These are phyloP conservation scores for Penicillium sclerotigenum DNA, from an alignment of 2,329 filamentous ascomycete species.

Conservation along the genomic window DNA sequence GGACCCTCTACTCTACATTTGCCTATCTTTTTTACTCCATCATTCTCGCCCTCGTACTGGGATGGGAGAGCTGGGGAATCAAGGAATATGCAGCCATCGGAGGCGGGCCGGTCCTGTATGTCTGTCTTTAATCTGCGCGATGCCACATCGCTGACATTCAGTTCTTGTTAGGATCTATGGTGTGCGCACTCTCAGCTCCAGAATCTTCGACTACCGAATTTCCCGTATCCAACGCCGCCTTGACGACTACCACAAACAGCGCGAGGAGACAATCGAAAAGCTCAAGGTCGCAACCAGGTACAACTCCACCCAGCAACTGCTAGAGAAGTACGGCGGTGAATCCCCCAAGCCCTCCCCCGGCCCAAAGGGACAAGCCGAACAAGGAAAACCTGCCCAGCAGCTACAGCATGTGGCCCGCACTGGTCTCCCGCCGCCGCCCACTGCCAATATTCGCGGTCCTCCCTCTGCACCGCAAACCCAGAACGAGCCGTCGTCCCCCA, in stretches of 20 bases:
- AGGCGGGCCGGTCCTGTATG: constrained; percentile 74
- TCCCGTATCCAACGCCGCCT: constrained; percentile 65
- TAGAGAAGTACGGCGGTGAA: constrained; percentile 86
- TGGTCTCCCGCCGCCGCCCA: constrained; percentile 58
- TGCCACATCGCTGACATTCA: constrained; percentile 13
- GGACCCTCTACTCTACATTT: constrained; percentile 86
- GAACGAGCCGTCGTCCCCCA: constrained; percentile 23
- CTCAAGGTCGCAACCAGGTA: constrained; percentile 95
- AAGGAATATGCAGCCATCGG: constrained; percentile 75
- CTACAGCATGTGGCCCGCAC: constrained; percentile 46
- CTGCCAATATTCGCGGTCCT: constrained; percentile 57
- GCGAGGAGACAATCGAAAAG: constrained; percentile 84
- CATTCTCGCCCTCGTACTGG: constrained; percentile 78
- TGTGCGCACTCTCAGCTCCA: constrained; percentile 62
- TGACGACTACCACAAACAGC: constrained; percentile 72
- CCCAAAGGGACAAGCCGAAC: constrained; percentile 25
- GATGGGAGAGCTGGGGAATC: constrained; percentile 71
- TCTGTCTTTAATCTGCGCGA: constrained; percentile 1
- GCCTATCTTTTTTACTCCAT: constrained; percentile 84
- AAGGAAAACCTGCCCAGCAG: constrained; percentile 21
- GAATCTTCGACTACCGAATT: constrained; percentile 79
- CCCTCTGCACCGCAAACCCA: constrained; percentile 12
- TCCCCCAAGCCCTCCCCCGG: constrained; percentile 44
- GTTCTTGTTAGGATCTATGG: constrained; percentile 67
- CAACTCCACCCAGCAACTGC: constrained; percentile 84